These are phyloP conservation scores for Trifolium dubium DNA, from an alignment of 306 rosid species.

Conservation along the genomic window DNA sequence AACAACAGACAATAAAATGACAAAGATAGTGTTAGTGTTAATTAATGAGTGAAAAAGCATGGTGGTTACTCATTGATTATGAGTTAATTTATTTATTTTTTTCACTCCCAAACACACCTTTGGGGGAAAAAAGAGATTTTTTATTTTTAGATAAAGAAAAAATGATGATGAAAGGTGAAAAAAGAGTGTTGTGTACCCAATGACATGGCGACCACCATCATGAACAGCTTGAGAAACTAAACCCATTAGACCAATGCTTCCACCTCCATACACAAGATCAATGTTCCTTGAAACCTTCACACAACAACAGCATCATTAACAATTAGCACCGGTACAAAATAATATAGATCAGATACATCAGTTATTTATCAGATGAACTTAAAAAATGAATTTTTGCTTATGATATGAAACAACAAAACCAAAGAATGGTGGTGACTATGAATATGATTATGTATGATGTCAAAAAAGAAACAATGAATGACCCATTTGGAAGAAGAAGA, in stretches of 20 bases:
- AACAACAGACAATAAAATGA: constrained; percentile 74
- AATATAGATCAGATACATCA: no score
- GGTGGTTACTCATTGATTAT: constrained; percentile 45
- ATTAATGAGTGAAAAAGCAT: constrained; percentile 39
- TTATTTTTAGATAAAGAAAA: neutral
- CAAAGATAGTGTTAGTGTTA: constrained; percentile 54
- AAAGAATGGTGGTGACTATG: constrained; percentile 32
- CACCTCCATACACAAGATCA: constrained; percentile 98
- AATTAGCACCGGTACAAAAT: neutral
- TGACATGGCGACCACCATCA: constrained; percentile 99
- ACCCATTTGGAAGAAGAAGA: neutral
- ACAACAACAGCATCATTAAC: constrained; percentile 26
- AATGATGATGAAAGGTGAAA: neutral
- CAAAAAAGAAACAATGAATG: neutral
- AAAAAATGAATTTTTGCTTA: no score
- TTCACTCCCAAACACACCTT: constrained; percentile 42
- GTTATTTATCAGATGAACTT: no score
- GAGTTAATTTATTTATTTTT: constrained; percentile 10
- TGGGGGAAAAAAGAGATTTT: constrained; percentile 31
- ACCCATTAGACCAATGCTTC: constrained; percentile 99
- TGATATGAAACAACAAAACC: neutral
- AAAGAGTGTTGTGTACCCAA: constrained; percentile 67
- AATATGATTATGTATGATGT: constrained; percentile 33
- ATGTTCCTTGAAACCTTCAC: constrained; percentile 89
- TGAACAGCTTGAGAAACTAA: constrained; percentile 98